Evolutionary conservation across 1,284 basidiomycete genomes (phyloP), one percentile per base, ranked within the genome.

Genomic region (Ganoderma boninense): DNA sequence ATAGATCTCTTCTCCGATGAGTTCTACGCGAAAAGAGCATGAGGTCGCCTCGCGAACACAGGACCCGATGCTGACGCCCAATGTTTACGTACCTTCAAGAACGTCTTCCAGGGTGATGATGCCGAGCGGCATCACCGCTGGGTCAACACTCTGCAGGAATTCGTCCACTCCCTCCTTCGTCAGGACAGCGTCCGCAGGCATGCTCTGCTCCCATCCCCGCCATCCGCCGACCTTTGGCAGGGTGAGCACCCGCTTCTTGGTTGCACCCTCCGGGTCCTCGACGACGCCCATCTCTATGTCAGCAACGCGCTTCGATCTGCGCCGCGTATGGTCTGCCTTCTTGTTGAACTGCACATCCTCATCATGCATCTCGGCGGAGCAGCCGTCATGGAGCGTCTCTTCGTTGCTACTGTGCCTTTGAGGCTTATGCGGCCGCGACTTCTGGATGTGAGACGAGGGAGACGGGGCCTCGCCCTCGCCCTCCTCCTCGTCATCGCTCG

Each of bases 21-120:
- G 85, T 78, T 96, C 95, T 94, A 76, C 23, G 69, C 23, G 64
- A 44, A 44, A 64, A 69, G 35, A 35, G 3, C 69, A 4, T 43
- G 59, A 72, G 11, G 73, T 66, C 29, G 16, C 38, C 69, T 59
- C 42, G 63, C 23, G 26, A 54, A 54, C 23, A 11, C 13, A 54
- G 49, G 13, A 26, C 11, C 49, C 49, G 26, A 26, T 26, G 49
- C 49, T 54, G 49, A 54, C 49, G 11, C 23, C 49, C 49, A 4
- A 14, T 26, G 23, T 23, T 23, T 13, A 74, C 76, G 54, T 69
- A 92, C 94, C 92, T 88, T 97, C 96, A 11, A 97, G 85, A 20
- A 97, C 95, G 74, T 97, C 96, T 80, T 97, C 96, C 2, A 97
- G 86, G 1, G 96, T 97, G 74, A 97, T 97, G 79, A 97, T 96